Evolutionary conservation across 805 yeast species (phyloP), one percentile per base, ranked within the genome.

Genomic region (Sugiyamaella valdiviana): DNA sequence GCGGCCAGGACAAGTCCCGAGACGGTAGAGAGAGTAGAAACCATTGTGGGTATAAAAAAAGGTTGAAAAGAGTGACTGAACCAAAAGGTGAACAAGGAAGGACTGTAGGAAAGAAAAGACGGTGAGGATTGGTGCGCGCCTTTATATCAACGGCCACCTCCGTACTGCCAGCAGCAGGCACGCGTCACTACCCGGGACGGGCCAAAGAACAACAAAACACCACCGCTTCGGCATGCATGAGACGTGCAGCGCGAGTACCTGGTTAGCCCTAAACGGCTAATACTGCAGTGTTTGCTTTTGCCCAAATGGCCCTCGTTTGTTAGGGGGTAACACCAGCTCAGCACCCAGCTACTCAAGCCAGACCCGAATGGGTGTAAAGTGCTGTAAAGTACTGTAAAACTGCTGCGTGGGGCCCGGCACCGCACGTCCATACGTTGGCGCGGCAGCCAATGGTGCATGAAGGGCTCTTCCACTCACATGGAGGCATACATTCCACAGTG

Each of bases 1-100:
- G 53, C 55, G 42, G 35, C 42, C 24, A 38, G 44, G 37, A 51
- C 54, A 24, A 50, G 48, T 40, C 54, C 51, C 41, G 54, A 42
- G 37, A 46, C 49, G 49, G 36, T 24, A 46, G 51, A 26, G 21
- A 48, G 32, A 44, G 57, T 49, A 46, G 51, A 46, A 36, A 41
- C 44, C 44, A 41, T 41, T 24, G 17, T 39, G 49, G 39, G 45
- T 19, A 15, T 10, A 14, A 14, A 41, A 38, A 40, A 45, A 14
- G 5, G n/a, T 39, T 20, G n/a, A 39, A 20, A 20, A 17, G 21
- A 42, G 22, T 26, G 21, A 22, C 32, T 14, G 26, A 38, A 26
- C 35, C 16, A 9, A n/a, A 39, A 12, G 12, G 22, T 12, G 16
- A 26, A 26, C 23, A 43, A 10, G 36, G 37, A 44, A 7, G 16